Evolutionary conservation across 768 basidiomycete genomes (phyloP), one percentile per base, ranked within the genome.

Genomic region (Podaxis carcinomalis): DNA sequence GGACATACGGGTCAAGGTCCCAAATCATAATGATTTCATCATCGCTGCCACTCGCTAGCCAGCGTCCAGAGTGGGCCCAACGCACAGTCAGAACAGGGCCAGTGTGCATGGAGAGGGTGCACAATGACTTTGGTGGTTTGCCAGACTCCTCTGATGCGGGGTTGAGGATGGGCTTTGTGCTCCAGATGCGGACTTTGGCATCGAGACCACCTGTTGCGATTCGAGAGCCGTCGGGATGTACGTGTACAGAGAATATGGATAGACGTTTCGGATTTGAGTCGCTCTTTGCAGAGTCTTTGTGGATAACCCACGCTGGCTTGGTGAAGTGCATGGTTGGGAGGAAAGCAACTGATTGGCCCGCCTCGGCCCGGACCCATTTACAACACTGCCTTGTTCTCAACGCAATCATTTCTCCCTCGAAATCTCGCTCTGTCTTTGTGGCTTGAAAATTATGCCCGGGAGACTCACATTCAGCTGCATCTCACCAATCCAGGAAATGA

Each of bases 161-260:
- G 64, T 87, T 87, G n/a, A 98, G 77, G 65, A 98, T 96, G 0
- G 97, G 95, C 63, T 92, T 88, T 0, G 97, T 98, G 63, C 91
- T 92, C 96, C 96, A 99, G 74, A 99, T 93, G 52, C 94, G 90
- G 63, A 99, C 87, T 78, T 95, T 95, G 42, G 93, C 90, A 72
- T 99, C 96, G 57, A 99, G 81, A 1, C 95, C 95, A 28, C 95
- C 97, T 0, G 96, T 99, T n/a, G 97, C 96, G 66, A 99, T 89
- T 16, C 96, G 85, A 19, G 93, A 94, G 64, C 92, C 92, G 68
- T 99, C 96, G 0, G 96, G 96, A 68, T 98, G 95, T 9, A 97
- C 93, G 66, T 93, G 89, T 19, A 96, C 84, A 6, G 93, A 91
- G 79, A 94, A 98, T 66, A 98, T 95, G 21, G 93, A 89, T 21